These are phyloP conservation scores for Ogataea methylovora DNA, from an alignment of 805 yeast genomes.

Conservation along the genomic window DNA sequence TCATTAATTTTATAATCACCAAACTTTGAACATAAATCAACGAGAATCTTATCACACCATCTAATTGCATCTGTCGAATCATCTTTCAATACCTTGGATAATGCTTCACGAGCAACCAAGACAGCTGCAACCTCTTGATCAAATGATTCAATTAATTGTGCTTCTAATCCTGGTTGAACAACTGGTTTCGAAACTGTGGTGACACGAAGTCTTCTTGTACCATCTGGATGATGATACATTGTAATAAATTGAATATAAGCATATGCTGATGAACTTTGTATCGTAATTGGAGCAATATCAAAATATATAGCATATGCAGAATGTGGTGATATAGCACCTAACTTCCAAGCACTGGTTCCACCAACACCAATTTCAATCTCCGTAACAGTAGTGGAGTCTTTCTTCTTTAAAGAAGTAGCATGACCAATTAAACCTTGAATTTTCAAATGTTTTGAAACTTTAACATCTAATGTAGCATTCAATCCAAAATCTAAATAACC, in stretches of 20 bases:
- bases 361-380: constrained; percentile 13
- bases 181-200: constrained; percentile 47
- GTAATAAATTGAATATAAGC: constrained; percentile 46
- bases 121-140: constrained; percentile 70
- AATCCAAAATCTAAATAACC: constrained; percentile 44
- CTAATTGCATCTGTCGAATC: constrained; percentile 35
- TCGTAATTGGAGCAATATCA: constrained; percentile 30
- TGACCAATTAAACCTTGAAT: constrained; percentile 59
- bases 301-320: constrained; percentile 53
- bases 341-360: constrained; percentile 50
- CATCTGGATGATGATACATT: constrained; percentile 55
- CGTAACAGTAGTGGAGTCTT: constrained; percentile 6
- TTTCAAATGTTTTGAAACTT: constrained; percentile 40
- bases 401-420: constrained; percentile 38
- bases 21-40: constrained; percentile 39
- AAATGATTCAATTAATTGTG: constrained; percentile 40
- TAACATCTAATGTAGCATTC: constrained; percentile 54
- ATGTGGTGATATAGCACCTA: constrained; percentile 47
- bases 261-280: constrained; percentile 18
- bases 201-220: constrained; percentile 50
- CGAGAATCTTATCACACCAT: constrained; percentile 40
- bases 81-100: constrained; percentile 32
- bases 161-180: constrained; percentile 28
- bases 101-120: constrained; percentile 47
- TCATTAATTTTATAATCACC: constrained; percentile 41